Evolutionary conservation across 148 eudicot genomes (phyloP).

Genomic region (Rhododendron mucronatum): DNA sequence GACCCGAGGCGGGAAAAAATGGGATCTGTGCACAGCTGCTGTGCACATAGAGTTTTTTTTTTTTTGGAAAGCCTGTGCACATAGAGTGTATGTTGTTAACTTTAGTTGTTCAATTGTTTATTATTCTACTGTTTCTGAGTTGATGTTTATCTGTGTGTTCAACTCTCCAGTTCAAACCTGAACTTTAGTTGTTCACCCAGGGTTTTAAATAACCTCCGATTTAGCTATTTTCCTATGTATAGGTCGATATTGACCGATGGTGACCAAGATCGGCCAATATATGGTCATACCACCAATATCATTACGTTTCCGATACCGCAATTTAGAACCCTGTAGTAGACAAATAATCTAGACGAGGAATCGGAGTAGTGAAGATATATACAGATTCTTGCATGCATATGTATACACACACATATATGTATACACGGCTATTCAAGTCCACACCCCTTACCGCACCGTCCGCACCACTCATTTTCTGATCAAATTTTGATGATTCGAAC

Average conservation of each 20-base stretch:
- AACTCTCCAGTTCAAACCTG: not conserved
- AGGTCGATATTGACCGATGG: not conserved
- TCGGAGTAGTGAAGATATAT: too few species aligned
- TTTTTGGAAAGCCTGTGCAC: too few species aligned
- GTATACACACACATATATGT: not conserved
- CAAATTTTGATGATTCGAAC: too few species aligned
- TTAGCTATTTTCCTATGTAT: too few species aligned
- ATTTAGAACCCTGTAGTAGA: not conserved
- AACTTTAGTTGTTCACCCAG: not conserved
- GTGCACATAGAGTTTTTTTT: too few species aligned
- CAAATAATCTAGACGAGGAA: not conserved
- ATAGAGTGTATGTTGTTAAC: not conserved
- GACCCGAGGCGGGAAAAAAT: too few species aligned
- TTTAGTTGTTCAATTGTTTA: not conserved
- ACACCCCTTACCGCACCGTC: too few species aligned
- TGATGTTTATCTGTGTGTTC: not conserved
- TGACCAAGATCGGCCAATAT: too few species aligned
- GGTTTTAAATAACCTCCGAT: not conserved
- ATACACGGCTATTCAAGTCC: too few species aligned
- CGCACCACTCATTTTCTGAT: too few species aligned
- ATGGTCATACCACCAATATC: too few species aligned
- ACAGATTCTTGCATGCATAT: not conserved
- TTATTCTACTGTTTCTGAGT: not conserved
- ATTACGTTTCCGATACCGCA: not conserved
- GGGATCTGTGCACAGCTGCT: too few species aligned